These are phyloP conservation scores for Capsicum chinense DNA, from an alignment of 257 asterid genomes.

Conservation along the genomic window DNA sequence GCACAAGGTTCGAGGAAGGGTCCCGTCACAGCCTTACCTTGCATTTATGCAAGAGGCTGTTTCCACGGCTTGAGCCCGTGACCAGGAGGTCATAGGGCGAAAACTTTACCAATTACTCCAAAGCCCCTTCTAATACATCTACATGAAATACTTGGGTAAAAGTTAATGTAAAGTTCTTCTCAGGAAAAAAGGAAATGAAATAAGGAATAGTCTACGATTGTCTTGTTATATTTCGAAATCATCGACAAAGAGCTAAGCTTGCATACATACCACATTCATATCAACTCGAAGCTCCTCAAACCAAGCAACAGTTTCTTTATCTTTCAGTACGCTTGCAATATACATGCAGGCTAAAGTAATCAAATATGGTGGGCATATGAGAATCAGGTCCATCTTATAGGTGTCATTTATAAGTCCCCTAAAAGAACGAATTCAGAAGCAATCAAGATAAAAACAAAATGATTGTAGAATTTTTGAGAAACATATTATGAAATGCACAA, in stretches of 20 bases:
- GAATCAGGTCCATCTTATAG: constrained; percentile 93
- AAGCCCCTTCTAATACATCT: neutral
- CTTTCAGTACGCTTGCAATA: constrained; percentile 83
- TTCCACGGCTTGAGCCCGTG: too few relatives aligned
- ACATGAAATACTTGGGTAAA: neutral
- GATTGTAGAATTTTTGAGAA: neutral
- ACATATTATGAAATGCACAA: neutral
- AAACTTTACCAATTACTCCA: too few relatives aligned
- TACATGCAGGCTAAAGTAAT: constrained; percentile 87
- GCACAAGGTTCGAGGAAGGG: too few relatives aligned
- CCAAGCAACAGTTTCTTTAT: constrained; percentile 93
- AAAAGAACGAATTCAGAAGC: constrained; percentile 18
- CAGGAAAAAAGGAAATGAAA: neutral
- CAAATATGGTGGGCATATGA: constrained; percentile 86
- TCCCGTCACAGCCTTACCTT: too few relatives aligned
- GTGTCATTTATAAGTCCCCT: constrained; percentile 96
- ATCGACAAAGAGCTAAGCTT: neutral
- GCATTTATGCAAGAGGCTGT: too few relatives aligned
- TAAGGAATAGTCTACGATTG: neutral
- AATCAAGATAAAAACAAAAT: constrained; percentile 8
- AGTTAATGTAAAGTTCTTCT: neutral
- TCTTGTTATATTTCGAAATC: neutral
- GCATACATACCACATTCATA: constrained; percentile 78
- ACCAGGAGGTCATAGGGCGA: too few relatives aligned
- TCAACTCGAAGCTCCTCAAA: constrained; percentile 98